A percentile compares a stretch with the other conserved stretches of the same genome.
These are phyloP conservation scores for Leishmania amazonensis DNA, from an alignment of 208 protist genomes.

Conservation along the genomic window DNA sequence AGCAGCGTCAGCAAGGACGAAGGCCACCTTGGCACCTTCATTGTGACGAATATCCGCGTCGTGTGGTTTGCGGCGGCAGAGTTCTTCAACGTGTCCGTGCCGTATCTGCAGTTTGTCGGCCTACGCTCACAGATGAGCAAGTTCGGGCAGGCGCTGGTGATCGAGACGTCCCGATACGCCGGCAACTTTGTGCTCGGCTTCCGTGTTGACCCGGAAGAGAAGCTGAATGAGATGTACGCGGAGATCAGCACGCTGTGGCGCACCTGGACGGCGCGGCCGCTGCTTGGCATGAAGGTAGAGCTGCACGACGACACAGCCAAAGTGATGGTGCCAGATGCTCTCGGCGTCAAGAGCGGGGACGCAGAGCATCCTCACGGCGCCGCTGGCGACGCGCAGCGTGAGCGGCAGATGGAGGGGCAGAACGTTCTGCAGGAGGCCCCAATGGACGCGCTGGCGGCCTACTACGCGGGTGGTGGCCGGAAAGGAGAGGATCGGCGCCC, in stretches of 20 bases:
- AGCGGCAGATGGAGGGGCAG: constrained; percentile 52
- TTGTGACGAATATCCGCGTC: constrained; percentile 95
- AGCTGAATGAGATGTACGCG: constrained; percentile 73
- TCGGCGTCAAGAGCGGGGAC: constrained; percentile 1
- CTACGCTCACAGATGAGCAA: constrained; percentile 78
- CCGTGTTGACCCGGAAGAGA: constrained; percentile 73
- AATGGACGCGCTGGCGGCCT: constrained; percentile 89
- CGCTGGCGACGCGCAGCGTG: background rate
- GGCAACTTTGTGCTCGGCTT: constrained; percentile 91
- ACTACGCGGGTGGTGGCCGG: constrained; percentile 91
- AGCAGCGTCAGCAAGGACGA: constrained; percentile 94
- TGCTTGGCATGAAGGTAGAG: constrained; percentile 79
- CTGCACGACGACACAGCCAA: constrained; percentile 20
- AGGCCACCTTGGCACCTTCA: constrained; percentile 91
- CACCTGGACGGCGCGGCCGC: constrained; percentile 72
- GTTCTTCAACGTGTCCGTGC: constrained; percentile 96
- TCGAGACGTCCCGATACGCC: constrained; percentile 71
- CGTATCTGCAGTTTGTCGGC: constrained; percentile 92
- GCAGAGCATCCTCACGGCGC: background rate
- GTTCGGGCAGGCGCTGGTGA: constrained; percentile 82
- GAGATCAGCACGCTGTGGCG: constrained; percentile 86
- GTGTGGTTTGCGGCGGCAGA: constrained; percentile 94
- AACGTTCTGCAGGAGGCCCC: constrained; percentile 81
- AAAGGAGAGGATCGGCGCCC: constrained; percentile 76
- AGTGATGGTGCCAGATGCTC: constrained; percentile 1